A percentile compares a stretch with the other conserved stretches of the same genome.
Conservation (phyloP, 2,329 filamentous ascomycete genomes). For the Teratosphaeria viscida region DNA sequence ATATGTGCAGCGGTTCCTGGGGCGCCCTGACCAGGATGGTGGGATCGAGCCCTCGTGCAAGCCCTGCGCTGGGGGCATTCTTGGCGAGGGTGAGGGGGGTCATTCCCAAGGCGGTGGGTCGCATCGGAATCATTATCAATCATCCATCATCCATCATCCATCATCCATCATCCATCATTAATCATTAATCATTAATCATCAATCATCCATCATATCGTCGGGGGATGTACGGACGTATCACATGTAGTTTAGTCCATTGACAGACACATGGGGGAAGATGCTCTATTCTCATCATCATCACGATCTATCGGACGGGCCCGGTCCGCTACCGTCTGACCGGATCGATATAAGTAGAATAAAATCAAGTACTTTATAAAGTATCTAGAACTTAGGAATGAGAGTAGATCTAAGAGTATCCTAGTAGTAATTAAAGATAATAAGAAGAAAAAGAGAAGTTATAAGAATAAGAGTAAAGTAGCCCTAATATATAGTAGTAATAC, state of each 20-base stretch:
- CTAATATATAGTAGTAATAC: too few species aligned
- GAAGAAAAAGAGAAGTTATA: too few species aligned
- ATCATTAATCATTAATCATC: too few species aligned
- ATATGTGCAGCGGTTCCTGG: neutral
- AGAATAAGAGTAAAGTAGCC: too few species aligned
- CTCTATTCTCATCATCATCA: neutral
- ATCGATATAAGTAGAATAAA: neutral
- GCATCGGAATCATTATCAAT: neutral
- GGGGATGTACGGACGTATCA: too few species aligned
- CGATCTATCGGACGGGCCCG: neutral
- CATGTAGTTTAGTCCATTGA: neutral
- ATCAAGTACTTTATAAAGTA: too few species aligned
- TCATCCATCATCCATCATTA: too few species aligned
- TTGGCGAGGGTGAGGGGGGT: neutral
- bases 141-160: too few species aligned
- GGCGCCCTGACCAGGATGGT: neutral
- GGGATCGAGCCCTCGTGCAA: neutral
- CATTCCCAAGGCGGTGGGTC: neutral
- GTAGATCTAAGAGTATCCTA: too few species aligned
- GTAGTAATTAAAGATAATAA: too few species aligned
- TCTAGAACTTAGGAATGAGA: too few species aligned
- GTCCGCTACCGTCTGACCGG: neutral
- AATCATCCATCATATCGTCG: too few species aligned
- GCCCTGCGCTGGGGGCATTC: neutral
- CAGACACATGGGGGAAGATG: neutral